Percentiles rank a stretch among this genome's conserved stretches.
These are phyloP conservation scores for Leucaena leucocephala DNA, from an alignment of 306 rosid species.

Conservation along the genomic window DNA sequence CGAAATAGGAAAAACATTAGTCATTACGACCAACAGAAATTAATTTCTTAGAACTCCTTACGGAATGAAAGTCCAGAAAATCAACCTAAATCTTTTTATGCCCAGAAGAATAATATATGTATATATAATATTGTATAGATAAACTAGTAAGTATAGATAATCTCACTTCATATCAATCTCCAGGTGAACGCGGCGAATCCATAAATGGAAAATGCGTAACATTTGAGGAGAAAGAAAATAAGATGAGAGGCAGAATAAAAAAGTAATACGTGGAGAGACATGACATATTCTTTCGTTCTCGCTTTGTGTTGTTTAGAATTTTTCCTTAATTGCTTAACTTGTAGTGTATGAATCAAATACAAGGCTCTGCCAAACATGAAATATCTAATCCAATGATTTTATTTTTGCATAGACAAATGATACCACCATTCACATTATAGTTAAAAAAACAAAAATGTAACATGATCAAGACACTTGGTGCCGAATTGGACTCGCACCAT, in stretches of 20 bases:
- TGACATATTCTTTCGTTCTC: not conserved
- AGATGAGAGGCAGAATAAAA: not conserved
- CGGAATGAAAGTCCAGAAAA: not conserved
- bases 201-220: too few species aligned
- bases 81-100: not conserved
- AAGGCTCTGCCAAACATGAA: constrained; percentile 12
- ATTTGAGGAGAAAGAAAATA: too few species aligned
- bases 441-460: not conserved
- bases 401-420: too few species aligned
- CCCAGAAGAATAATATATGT: not conserved
- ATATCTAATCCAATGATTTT: not conserved
- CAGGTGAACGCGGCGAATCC: too few species aligned
- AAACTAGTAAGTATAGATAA: too few species aligned
- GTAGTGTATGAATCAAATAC: not conserved
- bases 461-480: not conserved
- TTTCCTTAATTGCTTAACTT: too few species aligned
- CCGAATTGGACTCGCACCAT: not conserved
- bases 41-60: not conserved
- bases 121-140: too few species aligned
- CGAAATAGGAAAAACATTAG: not conserved
- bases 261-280: not conserved
- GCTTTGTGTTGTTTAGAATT: too few species aligned
- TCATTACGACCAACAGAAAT: not conserved
- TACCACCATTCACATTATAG: not conserved
- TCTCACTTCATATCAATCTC: too few species aligned